Evolutionary conservation across 2,329 filamentous ascomycete genomes (phyloP).

Genomic region (Zymoseptoria brevis): DNA sequence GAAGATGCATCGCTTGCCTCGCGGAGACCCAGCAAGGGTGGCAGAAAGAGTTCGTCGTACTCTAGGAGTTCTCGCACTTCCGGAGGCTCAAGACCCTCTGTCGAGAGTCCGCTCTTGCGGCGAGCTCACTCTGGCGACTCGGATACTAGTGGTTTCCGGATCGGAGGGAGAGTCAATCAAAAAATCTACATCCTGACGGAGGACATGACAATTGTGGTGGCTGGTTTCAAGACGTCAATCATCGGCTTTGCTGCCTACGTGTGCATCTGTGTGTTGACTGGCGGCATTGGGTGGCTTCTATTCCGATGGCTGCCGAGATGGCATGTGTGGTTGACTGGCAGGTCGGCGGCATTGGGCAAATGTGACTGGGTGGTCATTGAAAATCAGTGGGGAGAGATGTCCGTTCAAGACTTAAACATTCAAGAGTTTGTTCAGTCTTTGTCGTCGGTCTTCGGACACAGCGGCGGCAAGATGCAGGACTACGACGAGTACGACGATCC

Average conservation of each 20-base stretch:
- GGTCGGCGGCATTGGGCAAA: constrained; percentile 57
- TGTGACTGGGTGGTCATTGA: constrained; percentile 92
- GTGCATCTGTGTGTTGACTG: constrained; percentile 60
- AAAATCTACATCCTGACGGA: constrained; percentile 91
- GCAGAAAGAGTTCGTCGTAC: constrained; percentile 14
- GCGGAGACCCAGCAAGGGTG: constrained; percentile 33
- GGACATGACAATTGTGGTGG: constrained; percentile 87
- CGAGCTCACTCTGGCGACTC: constrained; percentile 64
- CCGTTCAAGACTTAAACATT: constrained; percentile 59
- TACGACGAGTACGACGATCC: constrained; percentile 67
- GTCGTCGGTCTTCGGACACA: constrained; percentile 60
- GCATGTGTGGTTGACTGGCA: constrained; percentile 70
- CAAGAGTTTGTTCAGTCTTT: constrained; percentile 54
- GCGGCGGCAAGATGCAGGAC: constrained; percentile 57
- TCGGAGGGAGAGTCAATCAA: constrained; percentile 63
- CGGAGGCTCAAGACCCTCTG: constrained; percentile 10
- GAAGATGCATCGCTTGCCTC: constrained; percentile 14
- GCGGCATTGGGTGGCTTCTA: constrained; percentile 73
- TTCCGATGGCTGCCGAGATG: constrained; percentile 85
- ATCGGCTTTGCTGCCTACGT: constrained; percentile 63
- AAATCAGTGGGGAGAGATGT: constrained; percentile 95
- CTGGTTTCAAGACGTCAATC: constrained; percentile 75
- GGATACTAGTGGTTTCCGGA: constrained; percentile 53
- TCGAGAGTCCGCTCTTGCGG: constrained; percentile 55
- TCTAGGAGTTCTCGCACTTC: constrained; percentile 48